Evolutionary conservation across 495 filamentous ascomycete genomes (phyloP), one percentile per base, ranked within the genome.

Genomic region (Penicillium soppii): DNA sequence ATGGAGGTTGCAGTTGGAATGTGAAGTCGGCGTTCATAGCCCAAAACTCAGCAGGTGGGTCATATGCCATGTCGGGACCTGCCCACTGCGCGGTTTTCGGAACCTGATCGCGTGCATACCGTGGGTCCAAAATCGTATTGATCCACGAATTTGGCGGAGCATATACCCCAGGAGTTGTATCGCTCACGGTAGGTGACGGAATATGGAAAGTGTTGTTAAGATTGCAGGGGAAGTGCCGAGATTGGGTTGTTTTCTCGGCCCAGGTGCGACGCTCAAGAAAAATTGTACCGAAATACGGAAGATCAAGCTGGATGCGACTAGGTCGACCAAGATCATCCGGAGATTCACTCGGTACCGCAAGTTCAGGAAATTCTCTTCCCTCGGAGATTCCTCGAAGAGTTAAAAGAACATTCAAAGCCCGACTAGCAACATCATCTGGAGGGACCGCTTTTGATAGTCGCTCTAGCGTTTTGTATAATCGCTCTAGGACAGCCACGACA

Each of bases 261-360:
- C 16, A 39, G 21, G 20, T 40, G 12, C 47, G 22, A 30, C 42
- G 37, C 16, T 55, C 52, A 13, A 59, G 52, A 17, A 26, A 26
- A 22, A 59, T 46, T 9, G 47, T 51, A 20, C 56, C 56, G 26
- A 58, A 58, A 26, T 48, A 58, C 2, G 52, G 51, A 36, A 58
- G 51, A 7, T 54, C 51, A 13, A 52, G 16, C 35, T 55, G 52
- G 38, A 55, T 47, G 25, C 32, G 46, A 26, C 25, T 43, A 26
- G 45, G 42, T n/a, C 38, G 36, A 19, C 16, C 20, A 10, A 36
- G 40, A 10, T 37, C 44, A 29, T 19, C 44, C 7, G 26, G 33
- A 10, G 19, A 23, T 19, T 37, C 29, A 38, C 22, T 49, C 4
- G 30, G 15, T 23, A 16, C 16, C 30, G 17, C 35, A 30, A 22